A percentile compares a stretch with the other conserved stretches of the same genome.
Conservation (phyloP, 305 asterid genomes). For the Fraxinus paxiana region DNA sequence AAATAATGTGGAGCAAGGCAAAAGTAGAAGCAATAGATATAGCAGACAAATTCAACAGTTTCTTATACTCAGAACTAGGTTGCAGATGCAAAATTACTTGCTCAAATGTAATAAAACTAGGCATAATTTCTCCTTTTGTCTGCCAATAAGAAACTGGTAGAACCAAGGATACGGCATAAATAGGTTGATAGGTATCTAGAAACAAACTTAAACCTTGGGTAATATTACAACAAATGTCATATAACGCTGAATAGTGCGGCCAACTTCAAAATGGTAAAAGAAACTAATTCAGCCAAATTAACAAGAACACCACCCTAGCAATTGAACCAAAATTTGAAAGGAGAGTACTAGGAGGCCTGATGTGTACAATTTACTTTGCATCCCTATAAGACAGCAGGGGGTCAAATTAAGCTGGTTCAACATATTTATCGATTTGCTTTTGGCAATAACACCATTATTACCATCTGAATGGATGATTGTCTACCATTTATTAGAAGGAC, state of each 20-base stretch:
- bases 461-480: background rate
- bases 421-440: background rate
- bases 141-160: background rate
- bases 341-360: background rate
- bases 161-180: slow-evolving; percentile 9
- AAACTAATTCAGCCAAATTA: background rate
- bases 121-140: background rate
- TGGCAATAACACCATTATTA: background rate
- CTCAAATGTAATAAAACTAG: slow-evolving; percentile 20
- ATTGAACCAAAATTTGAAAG: slow-evolving; percentile 3
- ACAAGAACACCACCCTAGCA: background rate
- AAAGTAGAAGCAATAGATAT: slow-evolving; percentile 6
- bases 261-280: background rate
- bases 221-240: background rate
- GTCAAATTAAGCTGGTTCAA: background rate
- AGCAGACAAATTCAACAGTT: slow-evolving; percentile 10
- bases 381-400: background rate
- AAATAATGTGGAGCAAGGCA: slow-evolving; percentile 10
- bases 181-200: background rate
- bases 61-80: slow-evolving; percentile 1
- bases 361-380: background rate
- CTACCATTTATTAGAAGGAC: background rate
- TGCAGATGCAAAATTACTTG: slow-evolving; percentile 1
- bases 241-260: background rate
- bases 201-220: background rate